phyloP scores from a whole-genome alignment of 2,329 filamentous ascomycete genomes.

The Calonectria naviculata region DNA sequence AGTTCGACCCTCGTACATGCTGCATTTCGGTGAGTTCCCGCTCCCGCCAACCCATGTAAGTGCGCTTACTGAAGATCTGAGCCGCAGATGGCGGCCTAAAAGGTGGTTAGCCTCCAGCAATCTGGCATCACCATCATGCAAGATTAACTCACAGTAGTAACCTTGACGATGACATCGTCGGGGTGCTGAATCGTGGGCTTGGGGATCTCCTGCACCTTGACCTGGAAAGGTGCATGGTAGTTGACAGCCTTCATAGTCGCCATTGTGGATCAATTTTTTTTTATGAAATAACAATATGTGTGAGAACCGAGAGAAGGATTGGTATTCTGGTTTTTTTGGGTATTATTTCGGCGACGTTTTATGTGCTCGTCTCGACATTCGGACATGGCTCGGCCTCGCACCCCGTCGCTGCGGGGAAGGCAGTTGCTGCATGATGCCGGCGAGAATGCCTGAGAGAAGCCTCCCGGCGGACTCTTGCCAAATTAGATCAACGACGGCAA shows the following conservation, averaged over 20 bases:
- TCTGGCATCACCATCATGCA: not conserved
- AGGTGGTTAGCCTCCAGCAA: conserved; percentile 14
- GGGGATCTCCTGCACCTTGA: conserved; percentile 70
- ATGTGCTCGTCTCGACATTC: conserved; percentile 12
- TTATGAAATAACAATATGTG: not conserved
- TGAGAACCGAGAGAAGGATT: not conserved
- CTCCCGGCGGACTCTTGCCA: conserved; percentile 21
- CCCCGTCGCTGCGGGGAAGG: conserved; percentile 16
- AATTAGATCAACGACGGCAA: conserved; percentile 16
- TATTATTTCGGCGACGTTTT: conserved; percentile 7
- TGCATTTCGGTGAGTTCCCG: conserved; percentile 43
- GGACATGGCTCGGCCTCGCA: conserved; percentile 24
- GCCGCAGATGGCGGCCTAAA: conserved; percentile 62
- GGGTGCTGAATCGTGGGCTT: conserved; percentile 70
- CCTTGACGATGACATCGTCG: conserved; percentile 73
- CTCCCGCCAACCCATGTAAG: not conserved
- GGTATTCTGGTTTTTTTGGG: not conserved
- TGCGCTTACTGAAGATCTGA: conserved; percentile 57
- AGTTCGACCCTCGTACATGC: conserved; percentile 74
- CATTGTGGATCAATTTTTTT: conserved; percentile 28
- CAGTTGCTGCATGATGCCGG: conserved; percentile 1
- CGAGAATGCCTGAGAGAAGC: conserved; percentile 15
- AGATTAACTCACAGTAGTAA: conserved; percentile 65
- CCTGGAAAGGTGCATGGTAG: conserved; percentile 71
- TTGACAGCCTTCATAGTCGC: conserved; percentile 70